These are phyloP conservation scores for Dicorynia guianensis DNA, from an alignment of 306 rosid genomes.

Conservation along the genomic window DNA sequence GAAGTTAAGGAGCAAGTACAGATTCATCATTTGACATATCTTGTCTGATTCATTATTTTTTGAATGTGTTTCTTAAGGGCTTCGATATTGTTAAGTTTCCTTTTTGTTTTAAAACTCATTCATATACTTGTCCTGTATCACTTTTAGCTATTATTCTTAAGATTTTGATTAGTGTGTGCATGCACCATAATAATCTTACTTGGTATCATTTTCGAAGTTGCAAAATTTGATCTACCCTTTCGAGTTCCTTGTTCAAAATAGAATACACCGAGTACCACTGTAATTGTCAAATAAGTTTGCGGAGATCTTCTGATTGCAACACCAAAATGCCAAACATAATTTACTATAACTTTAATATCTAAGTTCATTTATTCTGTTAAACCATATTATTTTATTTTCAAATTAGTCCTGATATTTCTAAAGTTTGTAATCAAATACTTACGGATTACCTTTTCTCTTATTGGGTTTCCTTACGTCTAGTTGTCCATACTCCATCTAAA, in stretches of 20 bases:
- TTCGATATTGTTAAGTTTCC: background rate
- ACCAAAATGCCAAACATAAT: too few species aligned
- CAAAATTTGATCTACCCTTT: background rate
- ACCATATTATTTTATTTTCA: too few species aligned
- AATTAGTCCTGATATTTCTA: too few species aligned
- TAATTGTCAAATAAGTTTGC: too few species aligned
- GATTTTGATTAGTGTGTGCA: background rate
- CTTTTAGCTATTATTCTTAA: background rate
- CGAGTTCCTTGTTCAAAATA: conserved; percentile 12
- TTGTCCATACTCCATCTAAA: too few species aligned
- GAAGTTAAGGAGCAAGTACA: conserved; percentile 98
- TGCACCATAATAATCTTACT: conserved; percentile 10
- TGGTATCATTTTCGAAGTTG: conserved; percentile 3
- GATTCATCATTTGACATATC: conserved; percentile 9
- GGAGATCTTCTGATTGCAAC: too few species aligned
- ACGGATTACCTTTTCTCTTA: too few species aligned
- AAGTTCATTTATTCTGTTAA: too few species aligned
- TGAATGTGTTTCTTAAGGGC: background rate
- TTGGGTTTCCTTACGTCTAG: too few species aligned
- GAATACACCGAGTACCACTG: conserved; percentile 16
- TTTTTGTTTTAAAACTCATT: conserved; percentile 7
- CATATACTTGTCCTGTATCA: background rate
- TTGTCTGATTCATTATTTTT: conserved; percentile 17
- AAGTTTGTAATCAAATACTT: too few species aligned
- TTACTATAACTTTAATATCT: too few species aligned